Conservation (phyloP, 2,329 filamentous ascomycete species). For the Phoma sp. region DNA sequence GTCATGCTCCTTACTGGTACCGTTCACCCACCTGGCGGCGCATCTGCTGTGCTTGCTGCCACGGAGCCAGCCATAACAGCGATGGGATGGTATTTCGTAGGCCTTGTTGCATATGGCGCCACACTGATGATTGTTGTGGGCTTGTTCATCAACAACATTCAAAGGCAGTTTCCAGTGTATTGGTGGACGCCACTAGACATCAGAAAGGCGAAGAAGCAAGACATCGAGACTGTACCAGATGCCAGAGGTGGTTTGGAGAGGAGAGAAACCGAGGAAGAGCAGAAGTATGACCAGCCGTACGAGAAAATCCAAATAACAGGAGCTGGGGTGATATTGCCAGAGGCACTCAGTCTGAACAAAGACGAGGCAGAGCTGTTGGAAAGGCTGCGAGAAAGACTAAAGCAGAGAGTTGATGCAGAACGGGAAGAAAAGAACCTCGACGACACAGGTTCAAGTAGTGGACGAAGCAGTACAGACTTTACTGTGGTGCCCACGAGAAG, state of each 20-base stretch:
- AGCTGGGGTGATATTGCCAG: constrained; percentile 43
- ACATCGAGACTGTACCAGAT: constrained; percentile 34
- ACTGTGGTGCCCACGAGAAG: constrained; percentile 28
- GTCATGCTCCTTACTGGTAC: constrained; percentile 57
- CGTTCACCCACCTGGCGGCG: constrained; percentile 58
- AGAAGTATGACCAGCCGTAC: constrained; percentile 22
- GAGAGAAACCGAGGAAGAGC: constrained; percentile 22
- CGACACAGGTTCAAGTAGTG: constrained; percentile 16
- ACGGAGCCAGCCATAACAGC: constrained; percentile 48
- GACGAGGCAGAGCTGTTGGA: constrained; percentile 48
- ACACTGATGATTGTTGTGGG: constrained; percentile 53
- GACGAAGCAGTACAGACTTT: constrained; percentile 29
- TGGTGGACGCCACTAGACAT: constrained; percentile 57
- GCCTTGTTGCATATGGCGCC: constrained; percentile 51
- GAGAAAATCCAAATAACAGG: constrained; percentile 41
- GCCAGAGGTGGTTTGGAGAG: constrained; percentile 29
- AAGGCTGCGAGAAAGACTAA: constrained; percentile 42
- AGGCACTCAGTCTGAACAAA: constrained; percentile 42
- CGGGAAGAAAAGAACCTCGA: constrained; percentile 14
- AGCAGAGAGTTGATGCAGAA: constrained; percentile 21
- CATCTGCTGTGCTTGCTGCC: constrained; percentile 55
- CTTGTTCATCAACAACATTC: constrained; percentile 54
- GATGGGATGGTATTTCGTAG: constrained; percentile 56
- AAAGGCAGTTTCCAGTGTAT: constrained; percentile 55
- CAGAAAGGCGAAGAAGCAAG: constrained; percentile 28